These are phyloP conservation scores for Cryptococcus maquisensis DNA, from an alignment of 1,284 basidiomycete genomes.

Conservation along the genomic window DNA sequence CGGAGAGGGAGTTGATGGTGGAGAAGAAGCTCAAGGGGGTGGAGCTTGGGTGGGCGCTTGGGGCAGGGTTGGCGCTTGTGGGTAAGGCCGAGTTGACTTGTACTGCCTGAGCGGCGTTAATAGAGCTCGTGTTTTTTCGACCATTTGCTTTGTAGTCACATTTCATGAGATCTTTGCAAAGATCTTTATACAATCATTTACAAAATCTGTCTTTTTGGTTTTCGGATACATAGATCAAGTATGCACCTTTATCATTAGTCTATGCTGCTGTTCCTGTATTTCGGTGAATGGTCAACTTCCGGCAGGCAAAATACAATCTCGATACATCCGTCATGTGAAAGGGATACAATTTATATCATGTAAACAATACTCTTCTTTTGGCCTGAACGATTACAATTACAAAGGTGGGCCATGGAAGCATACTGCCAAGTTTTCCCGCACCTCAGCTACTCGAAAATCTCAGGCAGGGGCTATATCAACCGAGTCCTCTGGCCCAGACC, in stretches of 20 bases:
- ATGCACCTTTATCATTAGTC: not conserved
- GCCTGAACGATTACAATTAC: no score
- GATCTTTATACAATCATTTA: not conserved
- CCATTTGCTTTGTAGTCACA: not conserved
- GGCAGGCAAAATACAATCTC: not conserved
- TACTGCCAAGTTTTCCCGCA: not conserved
- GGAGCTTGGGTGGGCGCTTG: constrained; percentile 92
- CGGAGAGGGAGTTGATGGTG: constrained; percentile 63
- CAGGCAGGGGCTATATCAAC: no score
- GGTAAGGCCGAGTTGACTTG: constrained; percentile 48
- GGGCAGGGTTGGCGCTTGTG: constrained; percentile 69
- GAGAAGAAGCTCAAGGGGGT: constrained; percentile 87
- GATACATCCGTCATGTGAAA: not conserved
- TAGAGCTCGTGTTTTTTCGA: not conserved
- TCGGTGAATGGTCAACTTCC: no score
- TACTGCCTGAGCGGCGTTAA: constrained; percentile 15
- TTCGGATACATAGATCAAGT: not conserved
- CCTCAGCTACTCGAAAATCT: no score
- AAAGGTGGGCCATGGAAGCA: not conserved
- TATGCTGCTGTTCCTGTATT: not conserved
- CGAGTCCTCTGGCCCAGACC: no score
- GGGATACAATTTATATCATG: not conserved
- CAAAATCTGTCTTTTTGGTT: not conserved
- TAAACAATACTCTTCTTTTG: no score
- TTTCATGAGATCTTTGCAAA: no score